Base-by-base conservation (phyloP, 805 yeast species). In the Teunomyces funiuensis region DNA sequence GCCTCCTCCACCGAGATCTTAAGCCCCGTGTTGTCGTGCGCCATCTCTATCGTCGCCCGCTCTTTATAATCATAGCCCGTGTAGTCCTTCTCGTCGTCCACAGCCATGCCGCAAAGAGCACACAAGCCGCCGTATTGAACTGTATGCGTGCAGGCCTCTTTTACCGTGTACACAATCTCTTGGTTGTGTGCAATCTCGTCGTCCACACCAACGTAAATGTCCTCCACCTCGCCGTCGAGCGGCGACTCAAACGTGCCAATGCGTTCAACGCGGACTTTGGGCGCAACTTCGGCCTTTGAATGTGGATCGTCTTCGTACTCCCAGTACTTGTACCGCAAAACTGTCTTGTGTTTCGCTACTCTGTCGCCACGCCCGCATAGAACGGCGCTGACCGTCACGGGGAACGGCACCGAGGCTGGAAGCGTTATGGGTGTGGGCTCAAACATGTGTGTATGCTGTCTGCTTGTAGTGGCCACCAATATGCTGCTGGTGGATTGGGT, bases 81-180 rank as follows among this genome's bases (percentile, higher is more conserved):
- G 55, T 88, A 88, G 58, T 90, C 97, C 41, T 73, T 72, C 37
- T 79, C 83, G 45, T 71, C 75, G 39, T 77, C 84, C 7, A 93
- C 76, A 6, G 86, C 77, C 43, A 79, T 80, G 5, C 98, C 98
- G 61, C 99, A 91, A 15, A 88, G 63, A 0, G 97, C 97, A 67
- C 99, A 91, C 31, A 91, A 72, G 0, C 98, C 98, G 10, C 95
- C 96, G 57, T 84, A 93, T 52, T 93, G 97, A 19, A 93, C 89
- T 1, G 91, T 79, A 63, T 93, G 99, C 9, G 88, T 74, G 56
- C 99, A 93, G 0, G 95, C 88, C 57, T 95, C 97, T 31, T 69
- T 63, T 11, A 91, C 72, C 29, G 70, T 66, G 20, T 82, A 73
- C 10, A 91, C 66, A 2, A 67, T 67, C 6, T 58, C 53, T 2